Percentiles rank a stretch among this genome's conserved stretches.
Conservation (phyloP, 1,139 yeast genomes). For the Yamadazyma dushanensis region DNA sequence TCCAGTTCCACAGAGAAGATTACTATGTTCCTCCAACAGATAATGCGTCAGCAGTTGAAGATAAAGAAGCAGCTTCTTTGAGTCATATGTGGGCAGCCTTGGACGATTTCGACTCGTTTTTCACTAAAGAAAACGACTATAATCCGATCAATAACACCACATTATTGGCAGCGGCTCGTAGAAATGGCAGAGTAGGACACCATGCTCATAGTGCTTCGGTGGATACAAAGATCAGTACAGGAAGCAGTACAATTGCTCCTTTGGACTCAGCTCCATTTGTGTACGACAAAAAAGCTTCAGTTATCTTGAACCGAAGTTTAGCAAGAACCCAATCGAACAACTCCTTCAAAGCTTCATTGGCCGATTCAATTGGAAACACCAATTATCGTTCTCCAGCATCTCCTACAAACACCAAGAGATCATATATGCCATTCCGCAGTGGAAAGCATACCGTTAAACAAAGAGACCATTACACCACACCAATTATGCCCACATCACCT, state of each 20-base stretch:
- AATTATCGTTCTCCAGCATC: slow-evolving; percentile 16
- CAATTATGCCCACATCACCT: slow-evolving; percentile 24
- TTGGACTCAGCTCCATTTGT: slow-evolving; percentile 76
- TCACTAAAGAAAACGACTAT: slow-evolving; percentile 59
- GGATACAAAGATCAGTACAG: slow-evolving; percentile 42
- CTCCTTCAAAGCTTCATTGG: slow-evolving; percentile 73
- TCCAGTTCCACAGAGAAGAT: slow-evolving; percentile 70
- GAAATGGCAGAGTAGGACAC: slow-evolving; percentile 4
- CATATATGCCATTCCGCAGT: slow-evolving; percentile 47
- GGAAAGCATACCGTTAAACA: slow-evolving; percentile 24
- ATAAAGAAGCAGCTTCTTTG: slow-evolving; percentile 74
- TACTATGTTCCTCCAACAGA: slow-evolving; percentile 46
- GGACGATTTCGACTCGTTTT: slow-evolving; percentile 90
- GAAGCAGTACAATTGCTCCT: slow-evolving; percentile 43
- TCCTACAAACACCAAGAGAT: slow-evolving; percentile 27
- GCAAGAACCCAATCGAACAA: slow-evolving; percentile 75
- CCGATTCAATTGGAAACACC: slow-evolving; percentile 51
- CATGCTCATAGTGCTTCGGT: slow-evolving; percentile 52
- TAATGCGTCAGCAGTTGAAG: slow-evolving; percentile 47
- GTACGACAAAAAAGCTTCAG: slow-evolving; percentile 77
- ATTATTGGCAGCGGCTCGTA: slow-evolving; percentile 5
- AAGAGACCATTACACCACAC: slow-evolving; percentile 24
- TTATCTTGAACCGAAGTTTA: slow-evolving; percentile 69
- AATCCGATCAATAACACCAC: slow-evolving; percentile 10
- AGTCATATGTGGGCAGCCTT: slow-evolving; percentile 97